Evolutionary conservation across 257 asterid species (phyloP).

Genomic region (Mentha longifolia): DNA sequence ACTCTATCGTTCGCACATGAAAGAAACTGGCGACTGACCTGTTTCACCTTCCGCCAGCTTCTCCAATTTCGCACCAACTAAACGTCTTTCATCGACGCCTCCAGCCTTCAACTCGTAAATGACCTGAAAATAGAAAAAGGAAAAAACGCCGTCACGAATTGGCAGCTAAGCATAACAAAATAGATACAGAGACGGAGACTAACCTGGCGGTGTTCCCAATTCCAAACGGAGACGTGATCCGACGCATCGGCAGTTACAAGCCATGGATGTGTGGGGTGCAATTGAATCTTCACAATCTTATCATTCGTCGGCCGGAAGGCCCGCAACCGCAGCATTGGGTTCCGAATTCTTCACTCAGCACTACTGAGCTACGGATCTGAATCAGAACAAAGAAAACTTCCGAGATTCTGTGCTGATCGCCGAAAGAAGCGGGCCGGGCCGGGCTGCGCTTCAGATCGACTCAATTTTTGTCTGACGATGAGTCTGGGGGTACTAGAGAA

Average conservation of each 20-base stretch:
- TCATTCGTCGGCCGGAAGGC: conserved; percentile 98
- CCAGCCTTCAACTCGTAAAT: conserved; percentile 98
- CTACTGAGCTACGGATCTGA: conserved; percentile 1
- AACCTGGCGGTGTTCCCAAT: conserved; percentile 99
- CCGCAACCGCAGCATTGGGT: conserved; percentile 69
- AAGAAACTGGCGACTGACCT: conserved; percentile 46
- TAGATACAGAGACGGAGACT: background rate
- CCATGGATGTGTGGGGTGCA: conserved; percentile 99
- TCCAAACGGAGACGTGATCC: conserved; percentile 99
- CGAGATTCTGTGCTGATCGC: background rate
- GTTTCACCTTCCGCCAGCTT: conserved; percentile 98
- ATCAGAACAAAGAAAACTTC: background rate
- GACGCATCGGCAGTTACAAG: conserved; percentile 96
- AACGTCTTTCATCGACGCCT: conserved; percentile 97
- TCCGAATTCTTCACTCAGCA: background rate
- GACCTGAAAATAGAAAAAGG: conserved; percentile 50
- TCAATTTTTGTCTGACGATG: background rate
- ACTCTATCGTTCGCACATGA: conserved; percentile 5
- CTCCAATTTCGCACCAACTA: conserved; percentile 97
- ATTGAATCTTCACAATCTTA: conserved; percentile 90
- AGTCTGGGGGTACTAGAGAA: background rate
- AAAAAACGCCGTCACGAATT: conserved; percentile 15
- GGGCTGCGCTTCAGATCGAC: conserved; percentile 1
- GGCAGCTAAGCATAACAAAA: conserved; percentile 15
- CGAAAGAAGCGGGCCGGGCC: background rate